Evolutionary conservation across 257 asterid species (phyloP).

Genomic region (Lantana camara): DNA sequence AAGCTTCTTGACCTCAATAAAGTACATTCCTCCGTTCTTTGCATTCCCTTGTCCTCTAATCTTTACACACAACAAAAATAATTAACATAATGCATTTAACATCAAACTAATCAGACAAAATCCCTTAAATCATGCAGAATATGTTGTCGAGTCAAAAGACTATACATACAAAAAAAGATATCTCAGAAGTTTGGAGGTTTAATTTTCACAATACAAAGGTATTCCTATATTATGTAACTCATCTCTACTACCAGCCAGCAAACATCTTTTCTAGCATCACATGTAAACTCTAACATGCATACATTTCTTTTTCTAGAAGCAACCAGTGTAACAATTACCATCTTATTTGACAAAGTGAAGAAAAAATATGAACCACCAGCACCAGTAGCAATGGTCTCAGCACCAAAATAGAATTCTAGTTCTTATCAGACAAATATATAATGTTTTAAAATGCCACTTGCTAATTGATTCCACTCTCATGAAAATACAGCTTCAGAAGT

Average conservation of each 20-base stretch:
- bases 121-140: conserved; percentile 2
- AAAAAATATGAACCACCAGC: conserved; percentile 4
- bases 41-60: conserved; percentile 47
- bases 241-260: conserved; percentile 12
- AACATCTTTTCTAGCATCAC: no score
- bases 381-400: not conserved
- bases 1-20: conserved; percentile 76
- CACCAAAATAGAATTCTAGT: not conserved
- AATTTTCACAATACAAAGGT: not conserved
- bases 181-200: not conserved
- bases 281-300: not conserved
- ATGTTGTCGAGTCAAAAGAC: conserved; percentile 7
- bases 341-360: conserved; percentile 5
- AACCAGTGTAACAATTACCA: not conserved
- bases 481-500: not conserved
- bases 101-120: conserved; percentile 13
- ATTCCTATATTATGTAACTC: not conserved
- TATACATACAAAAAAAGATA: not conserved
- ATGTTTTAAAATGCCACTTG: not conserved
- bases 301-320: not conserved
- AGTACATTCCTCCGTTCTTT: conserved; percentile 61
- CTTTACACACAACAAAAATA: conserved; percentile 43
- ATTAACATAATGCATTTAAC: conserved; percentile 20
- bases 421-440: no score
- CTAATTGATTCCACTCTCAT: not conserved